Evolutionary conservation across 805 yeast species (phyloP), one percentile per base, ranked within the genome.

Genomic region (Torulaspora franciscae): DNA sequence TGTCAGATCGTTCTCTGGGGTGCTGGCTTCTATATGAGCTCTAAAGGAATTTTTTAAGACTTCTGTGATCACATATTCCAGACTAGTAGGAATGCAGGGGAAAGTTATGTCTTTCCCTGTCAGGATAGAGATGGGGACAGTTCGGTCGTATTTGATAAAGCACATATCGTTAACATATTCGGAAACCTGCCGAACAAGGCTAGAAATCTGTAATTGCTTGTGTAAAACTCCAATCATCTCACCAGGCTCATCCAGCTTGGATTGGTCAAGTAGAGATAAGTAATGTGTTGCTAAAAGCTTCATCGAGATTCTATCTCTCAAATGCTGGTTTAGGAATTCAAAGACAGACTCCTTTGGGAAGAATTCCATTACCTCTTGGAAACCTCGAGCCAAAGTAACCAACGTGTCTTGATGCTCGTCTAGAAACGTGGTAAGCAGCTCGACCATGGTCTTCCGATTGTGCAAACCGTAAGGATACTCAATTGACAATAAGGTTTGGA

Each of bases 51-150:
- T 91, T 65, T 91, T 91, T 54, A 91, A 72, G 15, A 91, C 67
- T 66, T 91, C 99, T 17, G 86, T 86, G 45, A 89, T 71, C 39
- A 91, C 80, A 59, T 93, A 91, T 61, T 91, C 96, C 42, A 93
- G 65, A 61, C 90, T 96, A 36, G 83, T 81, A 15, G 93, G 87
- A 35, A 91, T 83, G 62, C 88, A 91, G 0, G 96, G 91, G 60
- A 90, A 79, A 19, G 68, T 66, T 11, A 85, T 70, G 19, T 78
- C 76, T 27, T 67, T 68, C n/a, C 80, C 79, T 43, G 67, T 67
- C 37, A 83, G 81, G 23, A 89, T 74, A 19, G 66, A 59, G 15
- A 88, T 62, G 2, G 76, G 73, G 2, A 90, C 84, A 9, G 76
- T 70, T 54, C 80, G 83, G 56, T 91, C 96, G 57, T 87, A 91